Base-by-base conservation (phyloP, 139 green algal genomes). In the Chlorella ohadii region DNA sequence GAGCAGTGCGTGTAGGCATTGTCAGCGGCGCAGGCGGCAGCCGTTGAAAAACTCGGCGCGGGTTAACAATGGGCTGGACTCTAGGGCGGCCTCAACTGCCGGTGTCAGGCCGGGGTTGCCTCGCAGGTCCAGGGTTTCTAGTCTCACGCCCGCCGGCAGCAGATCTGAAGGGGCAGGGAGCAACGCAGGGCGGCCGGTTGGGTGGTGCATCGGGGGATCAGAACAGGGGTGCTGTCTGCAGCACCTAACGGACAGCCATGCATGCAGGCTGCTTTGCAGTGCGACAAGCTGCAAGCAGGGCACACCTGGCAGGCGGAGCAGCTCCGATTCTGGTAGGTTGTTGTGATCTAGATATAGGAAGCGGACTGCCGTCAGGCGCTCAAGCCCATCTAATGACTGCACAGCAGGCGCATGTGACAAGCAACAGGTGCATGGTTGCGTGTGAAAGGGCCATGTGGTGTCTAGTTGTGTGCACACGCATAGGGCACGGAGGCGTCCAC, bases 271-370 rank as follows among this genome's bases (percentile, higher is more conserved):
- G n/a, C n/a, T n/a, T n/a, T n/a, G n/a, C n/a, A n/a, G n/a, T n/a
- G n/a, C n/a, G n/a, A n/a, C n/a, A n/a, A n/a, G n/a, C n/a, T n/a
- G n/a, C n/a, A n/a, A n/a, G n/a, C n/a, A 51, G 44, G 44, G 6
- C 51, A 5, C 47, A 44, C 75, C 78, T 15, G 44, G 64, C 31
- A 84, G 44, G 44, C 41, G 64, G 25, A 76, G 78, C 65, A 84
- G 78, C 65, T 84, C 78, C 6, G 28, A 4, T 9, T 56, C 41
- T 6, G 15, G 27, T 44, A 84, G 65, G 6, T 56, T 25, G 47
- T 84, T 84, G 44, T 38, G 44, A 13, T 84, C 78, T 0, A 84
- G 44, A 47, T 84, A 84, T 31, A 84, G 67, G 27, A 34, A 81
- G 7, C 72, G 17, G 25, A 77, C 57, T 22, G 41, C 12, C 5